These are phyloP conservation scores for Dalechampia spathulata DNA, from an alignment of 441 rosid genomes.

Conservation along the genomic window DNA sequence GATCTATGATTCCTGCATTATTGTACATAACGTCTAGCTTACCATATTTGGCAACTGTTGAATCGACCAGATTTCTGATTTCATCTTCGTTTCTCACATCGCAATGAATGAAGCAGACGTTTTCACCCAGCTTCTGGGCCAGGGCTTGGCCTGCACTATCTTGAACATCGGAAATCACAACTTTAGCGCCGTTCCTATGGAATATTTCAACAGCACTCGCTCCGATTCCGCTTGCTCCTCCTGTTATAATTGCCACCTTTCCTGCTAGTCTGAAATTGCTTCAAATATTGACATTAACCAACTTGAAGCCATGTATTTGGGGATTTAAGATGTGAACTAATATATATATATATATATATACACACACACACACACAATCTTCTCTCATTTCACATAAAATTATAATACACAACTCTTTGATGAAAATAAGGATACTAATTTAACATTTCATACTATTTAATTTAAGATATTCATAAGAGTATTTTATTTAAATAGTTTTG, in stretches of 20 bases:
- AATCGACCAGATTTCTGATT: conserved; percentile 11
- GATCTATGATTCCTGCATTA: conserved; percentile 19
- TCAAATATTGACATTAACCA: no score
- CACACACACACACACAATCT: no score
- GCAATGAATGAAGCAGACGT: conserved; percentile 17
- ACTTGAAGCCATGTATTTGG: no score
- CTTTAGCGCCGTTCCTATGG: background rate
- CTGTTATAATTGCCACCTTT: background rate
- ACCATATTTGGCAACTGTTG: conserved; percentile 16
- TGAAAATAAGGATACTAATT: no score
- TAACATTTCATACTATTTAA: no score
- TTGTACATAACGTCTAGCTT: conserved; percentile 29
- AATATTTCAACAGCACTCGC: no score
- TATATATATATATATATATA: no score
- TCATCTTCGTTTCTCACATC: conserved; percentile 21
- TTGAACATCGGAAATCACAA: background rate
- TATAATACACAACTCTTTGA: no score
- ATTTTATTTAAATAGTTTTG: no score
- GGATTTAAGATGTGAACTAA: no score
- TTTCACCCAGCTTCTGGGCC: background rate
- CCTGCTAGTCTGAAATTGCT: background rate
- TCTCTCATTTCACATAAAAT: no score
- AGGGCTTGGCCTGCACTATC: conserved; percentile 12
- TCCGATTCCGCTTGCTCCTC: background rate
- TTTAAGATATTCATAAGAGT: no score